Conservation (phyloP, 257 asterid species). For the Solanum boliviense region DNA sequence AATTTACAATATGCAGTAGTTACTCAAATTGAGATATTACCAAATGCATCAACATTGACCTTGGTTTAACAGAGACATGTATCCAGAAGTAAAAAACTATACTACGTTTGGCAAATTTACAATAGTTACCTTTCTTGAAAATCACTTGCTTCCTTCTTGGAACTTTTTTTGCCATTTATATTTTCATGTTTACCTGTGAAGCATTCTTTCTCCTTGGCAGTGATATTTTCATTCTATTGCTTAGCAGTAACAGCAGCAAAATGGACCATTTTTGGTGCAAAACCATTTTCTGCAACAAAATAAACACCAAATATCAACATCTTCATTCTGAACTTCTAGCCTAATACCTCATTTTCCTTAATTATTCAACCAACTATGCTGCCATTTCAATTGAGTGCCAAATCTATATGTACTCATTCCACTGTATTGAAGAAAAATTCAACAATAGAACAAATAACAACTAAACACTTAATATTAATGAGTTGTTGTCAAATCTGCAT, state of each 20-base stretch:
- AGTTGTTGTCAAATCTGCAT: too few relatives aligned
- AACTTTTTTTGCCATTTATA: conserved; percentile 16
- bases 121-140: conserved; percentile 35
- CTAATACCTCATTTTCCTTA: not conserved
- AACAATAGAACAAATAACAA: not conserved
- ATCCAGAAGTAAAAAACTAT: not conserved
- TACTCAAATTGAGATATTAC: not conserved
- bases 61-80: not conserved
- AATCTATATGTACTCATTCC: not conserved
- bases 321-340: not conserved
- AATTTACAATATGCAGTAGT: not conserved
- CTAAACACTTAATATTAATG: too few relatives aligned
- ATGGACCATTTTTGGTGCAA: conserved; percentile 4
- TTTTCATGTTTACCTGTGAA: conserved; percentile 10
- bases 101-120: not conserved
- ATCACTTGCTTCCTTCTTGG: conserved; percentile 21
- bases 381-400: not conserved
- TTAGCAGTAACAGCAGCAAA: conserved; percentile 4
- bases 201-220: conserved; percentile 19
- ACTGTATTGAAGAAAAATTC: not conserved
- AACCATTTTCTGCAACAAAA: conserved; percentile 14
- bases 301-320: not conserved
- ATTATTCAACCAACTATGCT: not conserved
- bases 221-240: not conserved
- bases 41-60: not conserved